Evolutionary conservation across 2,329 filamentous ascomycete genomes (phyloP), one percentile per base, ranked within the genome.

Genomic region (Alternaria tenuissima): DNA sequence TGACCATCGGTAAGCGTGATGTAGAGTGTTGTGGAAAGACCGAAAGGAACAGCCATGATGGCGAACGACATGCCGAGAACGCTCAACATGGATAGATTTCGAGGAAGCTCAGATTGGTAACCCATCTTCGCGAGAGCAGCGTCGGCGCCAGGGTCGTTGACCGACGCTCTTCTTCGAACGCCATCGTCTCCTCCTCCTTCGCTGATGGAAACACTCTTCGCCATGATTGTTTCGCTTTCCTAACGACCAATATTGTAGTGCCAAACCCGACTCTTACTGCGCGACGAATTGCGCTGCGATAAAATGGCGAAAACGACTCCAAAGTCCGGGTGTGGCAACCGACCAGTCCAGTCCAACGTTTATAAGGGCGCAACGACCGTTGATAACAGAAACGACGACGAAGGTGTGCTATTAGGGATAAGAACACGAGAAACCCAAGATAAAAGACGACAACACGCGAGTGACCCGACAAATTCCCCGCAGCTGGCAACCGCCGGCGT

Each of bases 1-100:
- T 90, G 87, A 22, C 90, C 90, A 75, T 91, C 88, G 18, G 85
- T 85, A 28, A 92, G 82, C 22, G 87, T 88, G 73, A 91, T 89
- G 78, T 87, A 88, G 63, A 92, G 81, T 1, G 89, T 91, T 16
- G 89, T 91, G 30, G 83, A 87, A 38, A 91, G 81, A 36, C 89
- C 89, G 66, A 88, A 90, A 1, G 88, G 88, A 11, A 88, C 88
- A 11, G 89, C 89, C 88, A 92, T 91, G 76, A 92, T 91, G 52
- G 89, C 89, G 72, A 92, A 92, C 44, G 88, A 90, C 78, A 89
- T 71, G 52, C 89, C 89, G 44, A 92, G 80, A 28, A 92, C 87
- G 70, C 87, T 89, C 70, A 91, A 77, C 88, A 91, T 91, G 73
- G 86, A 88, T 64, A 91, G 75, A 66, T 87, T 88, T 61, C 89